Conservation (phyloP, 768 basidiomycete genomes). For the Trametes sanguinea region DNA sequence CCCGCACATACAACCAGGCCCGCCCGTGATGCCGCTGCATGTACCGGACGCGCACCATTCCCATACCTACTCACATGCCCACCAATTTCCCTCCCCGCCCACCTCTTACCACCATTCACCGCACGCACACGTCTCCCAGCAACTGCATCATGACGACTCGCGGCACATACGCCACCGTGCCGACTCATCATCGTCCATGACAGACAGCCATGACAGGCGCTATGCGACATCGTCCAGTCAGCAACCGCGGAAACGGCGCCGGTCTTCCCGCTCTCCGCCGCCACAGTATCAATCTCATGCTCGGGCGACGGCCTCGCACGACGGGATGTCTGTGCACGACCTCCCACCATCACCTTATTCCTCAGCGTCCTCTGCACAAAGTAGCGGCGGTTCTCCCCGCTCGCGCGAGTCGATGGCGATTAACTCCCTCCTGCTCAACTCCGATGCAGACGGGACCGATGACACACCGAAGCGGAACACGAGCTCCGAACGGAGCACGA, state of each 20-base stretch:
- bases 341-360: slow-evolving; percentile 76
- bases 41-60: slow-evolving; percentile 17
- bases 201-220: slow-evolving; percentile 8
- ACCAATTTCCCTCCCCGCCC: slow-evolving; percentile 32
- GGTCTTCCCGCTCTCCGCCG: slow-evolving; percentile 59
- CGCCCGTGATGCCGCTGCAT: slow-evolving; percentile 22
- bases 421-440: slow-evolving; percentile 66
- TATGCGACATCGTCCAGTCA: slow-evolving; percentile 9
- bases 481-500: slow-evolving; percentile 25
- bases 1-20: slow-evolving; percentile 17
- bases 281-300: slow-evolving; percentile 24
- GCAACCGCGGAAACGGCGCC: slow-evolving; percentile 54
- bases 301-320: slow-evolving; percentile 33
- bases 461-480: slow-evolving; percentile 23
- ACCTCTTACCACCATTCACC: slow-evolving; percentile 33
- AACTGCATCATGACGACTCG: slow-evolving; percentile 8
- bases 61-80: slow-evolving; percentile 17
- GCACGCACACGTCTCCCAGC: slow-evolving; percentile 34
- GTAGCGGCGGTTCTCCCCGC: slow-evolving; percentile 69
- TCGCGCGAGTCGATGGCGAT: slow-evolving; percentile 80
- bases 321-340: slow-evolving; percentile 40
- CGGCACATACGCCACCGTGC: slow-evolving; percentile 6
- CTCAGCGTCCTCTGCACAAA: slow-evolving; percentile 61
- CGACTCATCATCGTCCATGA: slow-evolving; percentile 40
- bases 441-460: slow-evolving; percentile 14